A percentile compares a stretch with the other conserved stretches of the same genome.
Evolutionary conservation across 805 yeast genomes (phyloP).

Genomic region (Hanseniaspora lindneri): DNA sequence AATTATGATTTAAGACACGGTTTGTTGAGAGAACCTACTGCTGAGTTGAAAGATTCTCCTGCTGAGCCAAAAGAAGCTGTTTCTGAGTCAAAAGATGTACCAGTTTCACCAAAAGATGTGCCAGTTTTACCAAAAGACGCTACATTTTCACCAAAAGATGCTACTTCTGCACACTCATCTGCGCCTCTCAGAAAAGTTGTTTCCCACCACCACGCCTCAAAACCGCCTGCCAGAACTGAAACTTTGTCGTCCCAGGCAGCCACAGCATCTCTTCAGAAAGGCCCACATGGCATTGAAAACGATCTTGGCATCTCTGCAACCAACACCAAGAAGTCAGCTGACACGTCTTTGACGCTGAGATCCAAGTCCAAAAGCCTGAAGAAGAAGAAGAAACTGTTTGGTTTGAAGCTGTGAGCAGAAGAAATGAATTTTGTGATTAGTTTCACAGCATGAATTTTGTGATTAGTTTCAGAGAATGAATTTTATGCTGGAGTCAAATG

Average conservation of each 20-base stretch:
- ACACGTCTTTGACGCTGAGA: background rate
- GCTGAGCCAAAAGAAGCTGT: background rate
- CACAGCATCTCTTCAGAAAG: background rate
- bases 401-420: conserved; percentile 10
- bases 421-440: too few relatives aligned
- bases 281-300: background rate
- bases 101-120: background rate
- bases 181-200: too few relatives aligned
- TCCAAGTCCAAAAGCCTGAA: background rate
- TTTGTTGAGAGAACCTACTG: too few relatives aligned
- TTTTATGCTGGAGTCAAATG: too few relatives aligned
- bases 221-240: background rate
- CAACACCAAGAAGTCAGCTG: background rate
- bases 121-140: background rate
- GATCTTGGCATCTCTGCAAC: background rate
- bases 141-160: background rate
- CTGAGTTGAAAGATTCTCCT: background rate
- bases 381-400: conserved; percentile 11
- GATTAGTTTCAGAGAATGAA: background rate
- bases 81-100: background rate
- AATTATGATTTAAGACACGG: conserved; percentile 17
- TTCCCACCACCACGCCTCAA: too few relatives aligned
- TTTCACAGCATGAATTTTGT: background rate
- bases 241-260: conserved; percentile 1
- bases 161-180: too few relatives aligned